These are phyloP conservation scores for Dactylellina haptotyla DNA, from an alignment of 2,329 filamentous ascomycete species.

Conservation along the genomic window DNA sequence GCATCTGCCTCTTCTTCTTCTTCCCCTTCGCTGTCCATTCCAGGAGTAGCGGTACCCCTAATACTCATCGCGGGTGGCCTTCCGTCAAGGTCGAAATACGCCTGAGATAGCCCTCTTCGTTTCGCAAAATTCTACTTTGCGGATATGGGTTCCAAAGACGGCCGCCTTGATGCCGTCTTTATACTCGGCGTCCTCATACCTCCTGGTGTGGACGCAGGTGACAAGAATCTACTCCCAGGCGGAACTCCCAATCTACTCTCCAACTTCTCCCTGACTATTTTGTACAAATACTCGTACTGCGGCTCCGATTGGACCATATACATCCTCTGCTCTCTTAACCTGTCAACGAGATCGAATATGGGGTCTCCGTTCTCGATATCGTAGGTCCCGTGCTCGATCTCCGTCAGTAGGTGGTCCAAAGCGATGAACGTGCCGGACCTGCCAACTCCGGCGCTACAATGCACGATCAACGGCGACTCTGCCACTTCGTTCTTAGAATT, in stretches of 20 bases:
- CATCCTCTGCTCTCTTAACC: conserved; percentile 84
- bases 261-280: conserved; percentile 77
- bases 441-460: conserved; percentile 86
- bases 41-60: background rate
- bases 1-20: conserved; percentile 36
- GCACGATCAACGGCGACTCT: conserved; percentile 59
- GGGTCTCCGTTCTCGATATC: conserved; percentile 69
- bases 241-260: conserved; percentile 58
- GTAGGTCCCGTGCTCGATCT: conserved; percentile 79
- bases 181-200: conserved; percentile 42
- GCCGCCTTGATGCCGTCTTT: conserved; percentile 32
- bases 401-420: conserved; percentile 87
- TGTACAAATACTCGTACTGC: conserved; percentile 89
- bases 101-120: conserved; percentile 5
- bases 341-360: conserved; percentile 81
- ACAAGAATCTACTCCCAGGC: conserved; percentile 58
- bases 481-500: conserved; percentile 61
- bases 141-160: conserved; percentile 40
- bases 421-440: conserved; percentile 95
- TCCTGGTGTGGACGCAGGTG: conserved; percentile 27
- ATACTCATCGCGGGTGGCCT: background rate
- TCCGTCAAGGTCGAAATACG: conserved; percentile 1
- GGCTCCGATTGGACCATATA: conserved; percentile 93
- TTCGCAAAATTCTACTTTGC: conserved; percentile 40
- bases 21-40: conserved; percentile 3